These are phyloP conservation scores for Candida broadrunensis DNA, from an alignment of 805 yeast genomes.

Conservation along the genomic window DNA sequence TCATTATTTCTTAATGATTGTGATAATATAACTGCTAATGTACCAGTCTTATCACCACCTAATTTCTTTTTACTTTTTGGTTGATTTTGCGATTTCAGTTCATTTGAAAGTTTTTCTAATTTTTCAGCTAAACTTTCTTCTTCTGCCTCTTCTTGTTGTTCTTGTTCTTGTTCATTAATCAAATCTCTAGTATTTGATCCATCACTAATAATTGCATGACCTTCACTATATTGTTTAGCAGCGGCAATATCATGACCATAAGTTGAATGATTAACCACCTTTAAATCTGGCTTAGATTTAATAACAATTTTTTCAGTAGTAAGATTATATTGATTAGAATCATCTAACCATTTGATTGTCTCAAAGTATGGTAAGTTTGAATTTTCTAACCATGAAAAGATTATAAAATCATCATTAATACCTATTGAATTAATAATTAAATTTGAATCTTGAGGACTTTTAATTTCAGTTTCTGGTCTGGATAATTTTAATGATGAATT, in stretches of 20 bases:
- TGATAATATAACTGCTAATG: slow-evolving; percentile 77
- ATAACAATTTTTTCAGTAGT: slow-evolving; percentile 18
- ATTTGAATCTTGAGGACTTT: slow-evolving; percentile 25
- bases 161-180: slow-evolving; percentile 44
- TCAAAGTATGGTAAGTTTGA: slow-evolving; percentile 58
- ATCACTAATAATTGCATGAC: slow-evolving; percentile 55
- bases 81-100: slow-evolving; percentile 17
- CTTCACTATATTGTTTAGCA: slow-evolving; percentile 57
- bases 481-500: slow-evolving; percentile 43
- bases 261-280: slow-evolving; percentile 41
- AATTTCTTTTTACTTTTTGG: slow-evolving; percentile 39
- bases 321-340: slow-evolving; percentile 20
- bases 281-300: slow-evolving; percentile 40
- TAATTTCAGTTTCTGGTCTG: slow-evolving; percentile 43
- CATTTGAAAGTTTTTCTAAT: slow-evolving; percentile 33
- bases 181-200: slow-evolving; percentile 64
- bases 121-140: slow-evolving; percentile 53
- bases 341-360: slow-evolving; percentile 46
- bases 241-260: slow-evolving; percentile 53
- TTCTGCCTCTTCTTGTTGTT: slow-evolving; percentile 36
- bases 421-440: slow-evolving; percentile 28
- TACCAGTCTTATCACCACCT: slow-evolving; percentile 58
- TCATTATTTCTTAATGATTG: slow-evolving; percentile 90
- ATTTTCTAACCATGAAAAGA: slow-evolving; percentile 61
- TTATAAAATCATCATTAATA: slow-evolving; percentile 31